Conservation (phyloP, 306 rosid genomes). For the Citrullus amarus region DNA sequence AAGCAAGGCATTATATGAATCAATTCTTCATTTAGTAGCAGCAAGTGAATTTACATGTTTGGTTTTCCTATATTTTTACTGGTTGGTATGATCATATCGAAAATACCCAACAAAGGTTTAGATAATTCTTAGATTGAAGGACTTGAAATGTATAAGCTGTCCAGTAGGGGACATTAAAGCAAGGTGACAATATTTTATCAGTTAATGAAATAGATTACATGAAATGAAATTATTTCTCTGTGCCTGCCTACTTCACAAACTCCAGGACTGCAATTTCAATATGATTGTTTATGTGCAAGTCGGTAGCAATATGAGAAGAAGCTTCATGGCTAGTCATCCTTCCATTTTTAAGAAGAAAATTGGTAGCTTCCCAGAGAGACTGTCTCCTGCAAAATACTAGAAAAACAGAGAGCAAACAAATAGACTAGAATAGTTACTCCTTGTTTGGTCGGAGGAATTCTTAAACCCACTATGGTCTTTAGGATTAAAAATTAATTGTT, state of each 20-base stretch:
- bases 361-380: no score
- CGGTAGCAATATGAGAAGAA: background rate
- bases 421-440: no score
- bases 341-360: no score
- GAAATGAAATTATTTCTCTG: background rate
- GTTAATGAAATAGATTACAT: background rate
- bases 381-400: no score
- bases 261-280: background rate
- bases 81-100: background rate
- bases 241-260: background rate
- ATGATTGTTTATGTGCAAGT: background rate
- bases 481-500: no score
- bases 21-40: conserved; percentile 22
- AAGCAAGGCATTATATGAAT: background rate
- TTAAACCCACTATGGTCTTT: no score
- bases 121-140: background rate
- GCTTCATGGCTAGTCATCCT: background rate
- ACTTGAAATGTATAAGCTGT: background rate
- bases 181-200: background rate
- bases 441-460: no score
- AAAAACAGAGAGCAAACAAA: no score
- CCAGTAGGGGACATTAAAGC: background rate
- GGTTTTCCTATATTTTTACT: conserved; percentile 12
- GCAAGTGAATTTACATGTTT: conserved; percentile 19
- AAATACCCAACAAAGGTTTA: background rate